phyloP scores from a whole-genome alignment of 129 eudicot species.

The Apium graveolens region DNA sequence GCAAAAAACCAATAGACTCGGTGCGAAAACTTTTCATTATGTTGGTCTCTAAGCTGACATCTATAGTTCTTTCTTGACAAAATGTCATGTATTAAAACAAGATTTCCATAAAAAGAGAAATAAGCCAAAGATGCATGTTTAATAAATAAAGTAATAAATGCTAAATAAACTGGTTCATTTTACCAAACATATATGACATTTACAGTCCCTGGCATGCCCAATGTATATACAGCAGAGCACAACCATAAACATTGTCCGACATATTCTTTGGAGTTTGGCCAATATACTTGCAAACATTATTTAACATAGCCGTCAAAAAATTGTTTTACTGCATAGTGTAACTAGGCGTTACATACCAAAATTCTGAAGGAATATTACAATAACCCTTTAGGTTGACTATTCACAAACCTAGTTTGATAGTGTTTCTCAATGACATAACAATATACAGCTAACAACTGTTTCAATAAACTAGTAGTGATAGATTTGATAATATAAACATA shows the following conservation, averaged over 20 bases:
- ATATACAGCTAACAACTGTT: background rate
- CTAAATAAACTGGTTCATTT: background rate
- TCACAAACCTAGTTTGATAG: background rate
- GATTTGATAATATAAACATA: background rate
- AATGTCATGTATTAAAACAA: background rate
- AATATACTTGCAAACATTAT: no score
- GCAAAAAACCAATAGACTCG: slow-evolving; percentile 1
- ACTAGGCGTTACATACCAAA: no score
- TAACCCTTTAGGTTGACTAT: no score
- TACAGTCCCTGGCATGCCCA: no score
- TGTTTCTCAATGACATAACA: background rate
- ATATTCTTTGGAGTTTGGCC: no score
- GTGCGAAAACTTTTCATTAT: background rate
- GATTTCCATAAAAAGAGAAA: background rate
- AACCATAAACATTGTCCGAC: background rate
- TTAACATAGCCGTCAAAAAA: no score
- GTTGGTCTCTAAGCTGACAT: slow-evolving; percentile 1
- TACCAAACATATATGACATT: background rate
- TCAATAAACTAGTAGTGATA: background rate
- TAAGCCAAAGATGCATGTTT: background rate
- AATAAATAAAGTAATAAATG: background rate
- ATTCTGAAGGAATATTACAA: no score
- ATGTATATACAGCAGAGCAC: background rate
- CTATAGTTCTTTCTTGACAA: background rate
- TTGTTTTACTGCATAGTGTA: no score